These are phyloP conservation scores for Lasiosphaeriaceae sp. DNA, from an alignment of 495 filamentous ascomycete genomes.

Conservation along the genomic window DNA sequence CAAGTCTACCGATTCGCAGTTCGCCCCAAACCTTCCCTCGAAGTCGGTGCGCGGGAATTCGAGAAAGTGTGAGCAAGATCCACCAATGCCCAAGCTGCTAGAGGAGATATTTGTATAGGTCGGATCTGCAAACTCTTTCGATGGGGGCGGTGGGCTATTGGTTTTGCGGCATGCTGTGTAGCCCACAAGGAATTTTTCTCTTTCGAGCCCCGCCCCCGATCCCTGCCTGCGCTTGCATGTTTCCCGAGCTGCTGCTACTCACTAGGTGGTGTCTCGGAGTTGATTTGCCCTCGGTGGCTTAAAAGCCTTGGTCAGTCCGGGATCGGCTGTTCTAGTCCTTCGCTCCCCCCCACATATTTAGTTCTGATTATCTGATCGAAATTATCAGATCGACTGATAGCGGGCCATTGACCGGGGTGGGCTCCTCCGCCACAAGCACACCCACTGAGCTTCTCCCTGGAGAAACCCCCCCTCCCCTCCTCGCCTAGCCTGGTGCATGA, in stretches of 20 bases:
- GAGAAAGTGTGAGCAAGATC: too few species aligned
- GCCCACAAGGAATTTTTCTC: background rate
- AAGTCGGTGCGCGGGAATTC: too few species aligned
- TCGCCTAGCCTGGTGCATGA: background rate
- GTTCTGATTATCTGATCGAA: conserved; percentile 2
- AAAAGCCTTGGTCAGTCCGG: too few species aligned
- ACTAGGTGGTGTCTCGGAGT: too few species aligned
- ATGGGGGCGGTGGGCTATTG: too few species aligned
- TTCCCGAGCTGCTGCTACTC: too few species aligned
- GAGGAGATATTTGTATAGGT: too few species aligned
- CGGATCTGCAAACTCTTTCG: too few species aligned
- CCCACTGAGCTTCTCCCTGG: background rate
- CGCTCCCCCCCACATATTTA: background rate
- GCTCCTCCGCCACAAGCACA: background rate
- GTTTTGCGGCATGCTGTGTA: too few species aligned
- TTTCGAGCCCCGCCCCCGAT: background rate
- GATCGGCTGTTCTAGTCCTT: background rate
- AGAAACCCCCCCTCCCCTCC: background rate
- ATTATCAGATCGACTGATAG: conserved; percentile 13
- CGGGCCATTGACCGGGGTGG: background rate
- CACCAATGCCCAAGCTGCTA: too few species aligned
- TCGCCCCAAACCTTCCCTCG: too few species aligned
- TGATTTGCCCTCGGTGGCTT: conserved; percentile 1
- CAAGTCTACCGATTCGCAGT: too few species aligned
- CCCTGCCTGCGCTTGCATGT: background rate